A percentile compares a stretch with the other conserved stretches of the same genome.
Conservation (phyloP, 116 monocot genomes). For the Phalaenopsis hybrid region DNA sequence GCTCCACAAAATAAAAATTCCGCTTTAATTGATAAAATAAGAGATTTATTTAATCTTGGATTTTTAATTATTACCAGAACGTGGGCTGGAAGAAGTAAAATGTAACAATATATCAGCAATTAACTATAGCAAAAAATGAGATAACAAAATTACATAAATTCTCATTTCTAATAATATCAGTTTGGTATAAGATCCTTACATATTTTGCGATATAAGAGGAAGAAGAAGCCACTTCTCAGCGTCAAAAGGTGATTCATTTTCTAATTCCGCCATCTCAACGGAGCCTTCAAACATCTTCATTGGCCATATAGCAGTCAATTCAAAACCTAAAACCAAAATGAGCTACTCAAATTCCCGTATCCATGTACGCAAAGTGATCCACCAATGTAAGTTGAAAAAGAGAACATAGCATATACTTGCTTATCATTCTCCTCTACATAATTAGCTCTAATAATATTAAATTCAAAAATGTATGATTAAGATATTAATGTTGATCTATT, state of each 20-base stretch:
- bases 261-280: slow-evolving; percentile 85
- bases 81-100: not conserved
- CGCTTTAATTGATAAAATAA: not conserved
- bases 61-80: not conserved
- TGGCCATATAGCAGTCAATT: slow-evolving; percentile 61
- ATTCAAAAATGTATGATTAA: not conserved
- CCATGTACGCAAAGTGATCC: not conserved
- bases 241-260: slow-evolving; percentile 85
- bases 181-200: slow-evolving; percentile 39
- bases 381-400: not conserved
- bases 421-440: not conserved
- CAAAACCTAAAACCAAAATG: slow-evolving; percentile 49
- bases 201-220: slow-evolving; percentile 46
- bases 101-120: not conserved
- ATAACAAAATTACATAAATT: not conserved
- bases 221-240: slow-evolving; percentile 70
- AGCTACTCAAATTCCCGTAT: not conserved
- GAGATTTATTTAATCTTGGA: not conserved
- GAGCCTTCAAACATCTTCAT: slow-evolving; percentile 54
- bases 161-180: not conserved
- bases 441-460: not conserved
- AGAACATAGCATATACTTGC: not conserved
- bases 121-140: not conserved
- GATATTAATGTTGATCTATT: not conserved
- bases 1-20: not conserved